Conservation (phyloP, 1,284 basidiomycete genomes). For the Irpex lacteus region DNA sequence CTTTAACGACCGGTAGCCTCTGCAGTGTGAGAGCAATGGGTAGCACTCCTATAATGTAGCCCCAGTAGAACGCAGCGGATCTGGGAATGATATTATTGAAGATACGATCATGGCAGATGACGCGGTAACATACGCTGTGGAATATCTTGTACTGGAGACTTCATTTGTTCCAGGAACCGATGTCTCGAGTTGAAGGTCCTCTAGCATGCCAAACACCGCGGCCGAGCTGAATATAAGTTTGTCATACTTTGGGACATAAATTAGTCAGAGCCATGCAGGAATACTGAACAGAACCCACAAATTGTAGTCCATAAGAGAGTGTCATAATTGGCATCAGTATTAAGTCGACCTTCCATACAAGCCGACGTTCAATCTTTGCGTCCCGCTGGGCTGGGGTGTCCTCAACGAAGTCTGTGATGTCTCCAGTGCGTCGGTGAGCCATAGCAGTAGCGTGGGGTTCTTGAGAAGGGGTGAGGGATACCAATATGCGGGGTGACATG, state of each 20-base stretch:
- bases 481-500: not conserved
- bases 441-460: not conserved
- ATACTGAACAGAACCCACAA: constrained; percentile 3
- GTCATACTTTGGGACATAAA: constrained; percentile 6
- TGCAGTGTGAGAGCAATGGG: constrained; percentile 13
- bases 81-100: not conserved
- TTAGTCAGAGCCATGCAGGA: not conserved
- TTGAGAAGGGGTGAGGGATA: not conserved
- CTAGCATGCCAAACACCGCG: constrained; percentile 12
- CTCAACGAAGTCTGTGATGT: not conserved
- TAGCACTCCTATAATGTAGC: constrained; percentile 13
- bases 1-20: constrained; percentile 12
- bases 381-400: constrained; percentile 4
- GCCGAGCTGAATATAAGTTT: constrained; percentile 15
- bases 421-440: not conserved
- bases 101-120: not conserved
- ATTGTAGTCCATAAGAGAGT: constrained; percentile 14
- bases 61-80: constrained; percentile 14
- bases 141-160: constrained; percentile 11
- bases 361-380: constrained; percentile 8
- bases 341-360: constrained; percentile 15
- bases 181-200: constrained; percentile 9
- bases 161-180: constrained; percentile 6
- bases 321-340: constrained; percentile 14
- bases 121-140: constrained; percentile 6